Evolutionary conservation across 129 eudicot species (phyloP).

Genomic region (Flaveria robusta): DNA sequence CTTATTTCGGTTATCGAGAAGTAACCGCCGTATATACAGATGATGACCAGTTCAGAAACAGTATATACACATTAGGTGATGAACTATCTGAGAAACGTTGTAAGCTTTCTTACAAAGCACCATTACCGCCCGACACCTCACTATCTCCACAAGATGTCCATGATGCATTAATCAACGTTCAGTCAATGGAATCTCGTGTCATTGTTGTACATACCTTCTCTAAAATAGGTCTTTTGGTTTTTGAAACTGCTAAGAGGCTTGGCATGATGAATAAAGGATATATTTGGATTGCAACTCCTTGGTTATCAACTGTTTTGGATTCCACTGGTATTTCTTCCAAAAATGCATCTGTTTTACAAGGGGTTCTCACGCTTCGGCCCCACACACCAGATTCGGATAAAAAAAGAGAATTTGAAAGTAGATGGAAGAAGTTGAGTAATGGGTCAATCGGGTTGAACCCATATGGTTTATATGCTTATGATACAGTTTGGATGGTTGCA

Average conservation of each 20-base stretch:
- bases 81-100: constrained; percentile 53
- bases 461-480: constrained; percentile 84
- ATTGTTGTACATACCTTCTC: constrained; percentile 59
- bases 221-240: constrained; percentile 45
- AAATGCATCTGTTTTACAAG: constrained; percentile 39
- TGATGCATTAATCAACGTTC: constrained; percentile 45
- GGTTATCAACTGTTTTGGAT: constrained; percentile 74
- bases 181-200: constrained; percentile 77
- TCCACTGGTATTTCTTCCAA: constrained; percentile 34
- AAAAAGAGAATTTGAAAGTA: constrained; percentile 43
- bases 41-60: constrained; percentile 69
- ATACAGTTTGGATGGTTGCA: constrained; percentile 80
- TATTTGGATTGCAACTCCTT: constrained; percentile 79
- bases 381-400: constrained; percentile 58
- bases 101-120: constrained; percentile 68
- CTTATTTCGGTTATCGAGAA: constrained; percentile 62
- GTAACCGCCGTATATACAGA: constrained; percentile 62
- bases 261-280: constrained; percentile 80
- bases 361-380: constrained; percentile 70
- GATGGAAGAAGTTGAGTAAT: constrained; percentile 66
- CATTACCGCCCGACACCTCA: constrained; percentile 52
- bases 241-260: constrained; percentile 59
- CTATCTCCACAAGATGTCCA: constrained; percentile 35
- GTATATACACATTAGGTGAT: constrained; percentile 59
- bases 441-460: constrained; percentile 59